Conservation (phyloP, 352 stramenopile genomes). For the Phytopythium cucurbitacearum region DNA sequence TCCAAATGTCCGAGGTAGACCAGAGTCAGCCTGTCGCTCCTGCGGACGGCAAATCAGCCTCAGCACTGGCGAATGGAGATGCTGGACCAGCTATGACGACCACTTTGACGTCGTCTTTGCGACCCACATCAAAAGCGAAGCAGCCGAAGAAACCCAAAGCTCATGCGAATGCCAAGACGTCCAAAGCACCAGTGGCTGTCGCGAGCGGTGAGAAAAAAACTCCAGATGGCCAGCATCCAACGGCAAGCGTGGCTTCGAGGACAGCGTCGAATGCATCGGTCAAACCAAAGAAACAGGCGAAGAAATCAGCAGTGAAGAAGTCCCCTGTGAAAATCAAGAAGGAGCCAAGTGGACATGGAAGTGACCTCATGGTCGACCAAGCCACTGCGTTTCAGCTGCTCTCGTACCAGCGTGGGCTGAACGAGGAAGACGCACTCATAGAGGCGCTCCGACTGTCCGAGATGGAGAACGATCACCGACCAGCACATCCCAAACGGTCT, state of each 20-base stretch:
- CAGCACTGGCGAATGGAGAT: background rate
- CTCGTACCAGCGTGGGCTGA: slow-evolving; percentile 27
- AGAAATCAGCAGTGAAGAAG: slow-evolving; percentile 4
- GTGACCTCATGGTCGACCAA: slow-evolving; percentile 13
- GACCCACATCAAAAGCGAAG: background rate
- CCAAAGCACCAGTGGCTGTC: background rate
- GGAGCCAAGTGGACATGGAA: slow-evolving; percentile 2
- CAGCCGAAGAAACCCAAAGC: slow-evolving; percentile 1
- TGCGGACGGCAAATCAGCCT: background rate
- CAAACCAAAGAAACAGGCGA: slow-evolving; percentile 4
- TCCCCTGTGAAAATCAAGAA: slow-evolving; percentile 10
- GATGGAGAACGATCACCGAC: slow-evolving; percentile 8
- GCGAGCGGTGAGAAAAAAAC: slow-evolving; percentile 1
- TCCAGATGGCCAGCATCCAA: no score
- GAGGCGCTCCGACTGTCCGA: slow-evolving; percentile 28
- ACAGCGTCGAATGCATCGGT: slow-evolving; percentile 6
- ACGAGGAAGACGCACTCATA: slow-evolving; percentile 24
- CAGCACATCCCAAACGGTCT: slow-evolving; percentile 8
- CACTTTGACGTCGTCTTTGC: background rate
- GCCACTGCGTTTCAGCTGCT: slow-evolving; percentile 21
- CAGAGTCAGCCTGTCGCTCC: slow-evolving; percentile 4
- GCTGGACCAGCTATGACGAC: background rate
- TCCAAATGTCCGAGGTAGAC: slow-evolving; percentile 51
- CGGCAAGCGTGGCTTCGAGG: background rate
- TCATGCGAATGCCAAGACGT: background rate